Percentiles rank a stretch among this genome's conserved stretches.
phyloP scores from a whole-genome alignment of 371 early-diverging fungal genomes.

The Amoeboaphelidium protococcarum region DNA sequence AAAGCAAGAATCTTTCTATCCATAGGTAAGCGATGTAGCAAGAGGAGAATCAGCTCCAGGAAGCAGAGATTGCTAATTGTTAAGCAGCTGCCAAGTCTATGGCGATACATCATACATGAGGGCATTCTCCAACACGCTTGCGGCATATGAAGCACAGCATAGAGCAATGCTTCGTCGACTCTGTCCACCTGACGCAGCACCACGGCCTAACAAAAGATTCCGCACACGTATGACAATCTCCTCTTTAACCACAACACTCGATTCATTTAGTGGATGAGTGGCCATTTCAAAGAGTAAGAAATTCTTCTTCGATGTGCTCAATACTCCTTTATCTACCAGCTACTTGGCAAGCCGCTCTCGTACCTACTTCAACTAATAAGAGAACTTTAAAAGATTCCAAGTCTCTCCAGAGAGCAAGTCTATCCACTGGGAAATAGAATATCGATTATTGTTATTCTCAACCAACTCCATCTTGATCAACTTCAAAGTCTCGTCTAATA shows the following conservation, averaged over 20 bases:
- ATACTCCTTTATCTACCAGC: conserved; percentile 85
- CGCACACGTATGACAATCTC: conserved; percentile 50
- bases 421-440: conserved; percentile 58
- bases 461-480: conserved; percentile 38
- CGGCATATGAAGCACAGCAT: conserved; percentile 85
- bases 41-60: no score
- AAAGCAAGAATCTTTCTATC: no score
- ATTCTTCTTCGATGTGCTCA: conserved; percentile 76
- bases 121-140: conserved; percentile 86
- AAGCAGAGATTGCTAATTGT: no score
- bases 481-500: conserved; percentile 74
- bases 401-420: conserved; percentile 83
- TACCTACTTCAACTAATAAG: conserved; percentile 88
- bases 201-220: conserved; percentile 27
- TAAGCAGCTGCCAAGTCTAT: no score
- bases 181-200: conserved; percentile 13
- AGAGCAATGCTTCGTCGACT: conserved; percentile 47
- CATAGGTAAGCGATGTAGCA: no score
- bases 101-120: no score
- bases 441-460: conserved; percentile 17
- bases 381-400: conserved; percentile 84
- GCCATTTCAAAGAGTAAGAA: conserved; percentile 89
- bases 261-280: no score
- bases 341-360: conserved; percentile 87
- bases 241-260: conserved; percentile 48